Conservation (phyloP, 371 early-diverging fungal species). For the Actinomortierella ambigua region DNA sequence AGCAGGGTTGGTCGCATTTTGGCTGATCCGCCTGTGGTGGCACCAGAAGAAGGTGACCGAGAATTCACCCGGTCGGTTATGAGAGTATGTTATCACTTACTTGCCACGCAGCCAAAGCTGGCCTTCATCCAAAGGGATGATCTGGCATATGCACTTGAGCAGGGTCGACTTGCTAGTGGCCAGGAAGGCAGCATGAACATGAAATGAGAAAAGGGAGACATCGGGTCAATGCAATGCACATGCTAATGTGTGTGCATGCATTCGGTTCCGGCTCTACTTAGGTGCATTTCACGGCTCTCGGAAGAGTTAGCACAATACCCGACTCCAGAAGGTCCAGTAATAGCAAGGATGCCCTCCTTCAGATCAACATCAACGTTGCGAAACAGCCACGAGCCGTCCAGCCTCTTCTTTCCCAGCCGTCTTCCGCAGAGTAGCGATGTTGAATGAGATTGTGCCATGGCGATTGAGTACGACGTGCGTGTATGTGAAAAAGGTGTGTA, state of each 20-base stretch:
- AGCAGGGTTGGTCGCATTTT: too few species aligned
- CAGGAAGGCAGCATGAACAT: background rate
- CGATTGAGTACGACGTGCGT: too few species aligned
- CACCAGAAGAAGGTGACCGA: background rate
- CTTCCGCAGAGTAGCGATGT: constrained; percentile 23
- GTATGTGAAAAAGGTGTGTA: too few species aligned
- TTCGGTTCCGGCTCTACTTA: too few species aligned
- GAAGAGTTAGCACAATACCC: constrained; percentile 52
- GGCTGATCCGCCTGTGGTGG: background rate
- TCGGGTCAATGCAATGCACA: background rate
- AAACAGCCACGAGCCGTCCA: constrained; percentile 64
- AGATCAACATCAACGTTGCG: constrained; percentile 60
- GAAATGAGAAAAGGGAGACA: background rate
- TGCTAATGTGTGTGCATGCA: background rate
- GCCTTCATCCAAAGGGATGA: constrained; percentile 70
- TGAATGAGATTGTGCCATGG: background rate
- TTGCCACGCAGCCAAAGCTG: constrained; percentile 58
- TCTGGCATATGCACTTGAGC: constrained; percentile 82
- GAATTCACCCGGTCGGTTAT: background rate
- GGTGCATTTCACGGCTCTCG: background rate
- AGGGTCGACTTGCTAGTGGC: constrained; percentile 79
- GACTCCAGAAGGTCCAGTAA: constrained; percentile 78
- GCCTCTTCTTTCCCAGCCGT: constrained; percentile 36
- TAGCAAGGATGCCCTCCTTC: constrained; percentile 60
- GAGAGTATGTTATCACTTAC: constrained; percentile 23